Base-by-base conservation (phyloP, 1,284 basidiomycete species). In the Ceratobasidium sp. region DNA sequence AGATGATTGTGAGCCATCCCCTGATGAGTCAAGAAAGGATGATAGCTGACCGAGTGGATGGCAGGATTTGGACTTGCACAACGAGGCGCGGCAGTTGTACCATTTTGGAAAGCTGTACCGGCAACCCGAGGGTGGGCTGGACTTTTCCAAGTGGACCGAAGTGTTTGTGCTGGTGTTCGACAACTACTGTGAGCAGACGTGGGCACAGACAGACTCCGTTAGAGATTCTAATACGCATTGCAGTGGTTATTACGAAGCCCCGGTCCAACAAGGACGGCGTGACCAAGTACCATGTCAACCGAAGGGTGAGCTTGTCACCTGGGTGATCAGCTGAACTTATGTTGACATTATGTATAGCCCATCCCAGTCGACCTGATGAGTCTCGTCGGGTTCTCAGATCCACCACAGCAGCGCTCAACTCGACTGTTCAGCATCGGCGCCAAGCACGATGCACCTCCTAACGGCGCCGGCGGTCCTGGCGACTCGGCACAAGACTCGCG, bases 81-180 rank as follows among this genome's bases (percentile, higher is more conserved):
- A 94, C 75, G 91, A 93, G 73, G 90, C 88, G 77, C 85, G 95
- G 8, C 91, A 91, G 33, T 81, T 96, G 71, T 90, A 96, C 42
- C 88, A 94, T 77, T 87, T 90, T 1, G 91, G 94, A 18, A 92
- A 89, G 76, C 82, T 96, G 18, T 84, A 91, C 71, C 86, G 94
- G 53, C 92, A 95, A 77, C 90, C 93, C 16, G 95, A 96, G 73
- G 90, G 87, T n/a, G 88, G 89, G 14, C 87, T 92, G 72, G 89
- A 91, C 78, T 88, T 87, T 83, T 89, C 85, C 75, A 90, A 88
- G 36, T 95, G 92, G 92, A 89, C 87, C 56, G 95, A 97, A 77
- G 82, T 96, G 2, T 91, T 90, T 76, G 90, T 95, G 3, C 84
- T 97, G 72, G 82, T 98, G 3, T 96, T 98, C 79, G 96, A 97